phyloP scores from a whole-genome alignment of 352 stramenopile genomes.

The Phytophthora hibernalis region DNA sequence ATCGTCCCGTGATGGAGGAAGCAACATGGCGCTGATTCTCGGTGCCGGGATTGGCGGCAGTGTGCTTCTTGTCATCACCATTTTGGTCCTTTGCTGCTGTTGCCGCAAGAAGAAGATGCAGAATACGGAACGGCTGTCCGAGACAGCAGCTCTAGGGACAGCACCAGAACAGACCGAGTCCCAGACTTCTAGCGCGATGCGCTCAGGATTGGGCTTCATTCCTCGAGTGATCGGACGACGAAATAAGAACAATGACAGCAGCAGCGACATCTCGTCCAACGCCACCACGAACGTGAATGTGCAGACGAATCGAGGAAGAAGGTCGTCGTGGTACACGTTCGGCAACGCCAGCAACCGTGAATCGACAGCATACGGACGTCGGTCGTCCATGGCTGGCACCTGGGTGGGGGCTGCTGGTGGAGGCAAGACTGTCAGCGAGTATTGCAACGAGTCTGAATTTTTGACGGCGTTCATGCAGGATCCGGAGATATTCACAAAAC shows the following conservation, averaged over 20 bases:
- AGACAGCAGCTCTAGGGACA: conserved; percentile 18
- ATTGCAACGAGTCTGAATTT: conserved; percentile 64
- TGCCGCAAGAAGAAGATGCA: conserved; percentile 31
- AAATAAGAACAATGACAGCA: conserved; percentile 22
- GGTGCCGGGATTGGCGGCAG: conserved; percentile 22
- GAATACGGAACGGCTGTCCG: conserved; percentile 1
- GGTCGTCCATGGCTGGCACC: conserved; percentile 40
- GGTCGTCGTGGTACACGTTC: conserved; percentile 45
- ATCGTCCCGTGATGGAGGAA: not conserved
- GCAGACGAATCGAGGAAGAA: conserved; percentile 24
- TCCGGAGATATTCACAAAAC: conserved; percentile 51
- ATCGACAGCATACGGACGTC: conserved; percentile 24
- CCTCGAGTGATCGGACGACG: conserved; percentile 27
- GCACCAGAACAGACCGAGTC: conserved; percentile 13
- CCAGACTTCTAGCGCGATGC: conserved; percentile 9
- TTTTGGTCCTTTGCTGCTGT: conserved; percentile 25
- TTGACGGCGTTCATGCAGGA: conserved; percentile 65
- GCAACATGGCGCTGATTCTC: conserved; percentile 23
- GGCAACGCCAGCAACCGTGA: conserved; percentile 38
- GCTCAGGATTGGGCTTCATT: conserved; percentile 25
- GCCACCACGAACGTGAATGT: conserved; percentile 32
- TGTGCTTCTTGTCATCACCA: conserved; percentile 23
- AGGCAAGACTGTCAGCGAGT: conserved; percentile 62
- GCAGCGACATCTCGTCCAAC: conserved; percentile 28
- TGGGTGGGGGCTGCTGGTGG: conserved; percentile 32